Conservation (phyloP, 441 rosid genomes). For the Adansonia gregorii region DNA sequence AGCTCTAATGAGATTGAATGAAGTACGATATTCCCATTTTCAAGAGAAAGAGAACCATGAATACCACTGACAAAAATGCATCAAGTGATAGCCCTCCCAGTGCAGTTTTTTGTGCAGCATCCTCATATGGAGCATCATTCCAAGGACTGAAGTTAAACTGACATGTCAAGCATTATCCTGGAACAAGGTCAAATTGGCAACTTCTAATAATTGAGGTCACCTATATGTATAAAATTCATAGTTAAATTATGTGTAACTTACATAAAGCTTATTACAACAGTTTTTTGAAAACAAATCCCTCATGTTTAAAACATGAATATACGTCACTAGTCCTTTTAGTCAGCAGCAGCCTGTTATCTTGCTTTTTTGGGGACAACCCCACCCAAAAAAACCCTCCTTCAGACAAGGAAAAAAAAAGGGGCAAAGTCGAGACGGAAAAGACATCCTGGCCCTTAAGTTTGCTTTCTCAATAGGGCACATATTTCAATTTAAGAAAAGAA, state of each 20-base stretch:
- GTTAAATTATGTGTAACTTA: too few relatives aligned
- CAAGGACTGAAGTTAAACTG: conserved; percentile 25
- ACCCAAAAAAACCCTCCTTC: neutral
- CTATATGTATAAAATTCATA: neutral
- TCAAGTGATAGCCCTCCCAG: conserved; percentile 63
- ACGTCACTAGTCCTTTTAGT: neutral
- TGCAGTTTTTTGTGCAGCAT: conserved; percentile 64
- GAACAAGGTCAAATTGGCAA: neutral
- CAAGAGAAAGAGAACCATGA: neutral
- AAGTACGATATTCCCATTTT: neutral
- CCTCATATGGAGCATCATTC: conserved; percentile 68
- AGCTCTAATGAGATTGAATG: neutral
- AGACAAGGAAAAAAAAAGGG: too few relatives aligned
- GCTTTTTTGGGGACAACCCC: neutral
- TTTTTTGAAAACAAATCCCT: neutral
- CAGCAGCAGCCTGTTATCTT: neutral
- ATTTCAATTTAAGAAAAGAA: neutral
- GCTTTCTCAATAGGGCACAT: neutral
- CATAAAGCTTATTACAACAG: neutral
- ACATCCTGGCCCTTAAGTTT: neutral
- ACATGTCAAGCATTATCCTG: neutral
- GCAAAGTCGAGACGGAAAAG: neutral
- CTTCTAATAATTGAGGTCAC: neutral
- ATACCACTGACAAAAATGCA: conserved; percentile 83
- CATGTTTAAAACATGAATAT: neutral